Conservation (phyloP, 257 asterid species). For the Salvia miltiorrhiza region DNA sequence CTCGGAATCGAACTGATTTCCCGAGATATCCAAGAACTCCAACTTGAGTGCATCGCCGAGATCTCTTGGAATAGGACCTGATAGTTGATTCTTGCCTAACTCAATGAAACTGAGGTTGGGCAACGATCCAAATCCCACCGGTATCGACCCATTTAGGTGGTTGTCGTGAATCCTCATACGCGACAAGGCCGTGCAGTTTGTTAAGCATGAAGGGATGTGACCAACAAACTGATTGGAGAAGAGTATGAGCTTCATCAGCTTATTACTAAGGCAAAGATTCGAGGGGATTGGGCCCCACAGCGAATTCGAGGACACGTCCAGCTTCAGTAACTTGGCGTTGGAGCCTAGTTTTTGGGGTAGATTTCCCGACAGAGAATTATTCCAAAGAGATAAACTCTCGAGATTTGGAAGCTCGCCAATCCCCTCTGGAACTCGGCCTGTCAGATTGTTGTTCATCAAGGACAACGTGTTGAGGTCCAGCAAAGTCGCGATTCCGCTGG, state of each 20-base stretch:
- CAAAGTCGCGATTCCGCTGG: constrained; percentile 38
- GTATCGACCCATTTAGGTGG: constrained; percentile 74
- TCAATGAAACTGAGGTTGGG: constrained; percentile 67
- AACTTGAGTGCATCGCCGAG: constrained; percentile 53
- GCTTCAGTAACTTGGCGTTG: constrained; percentile 49
- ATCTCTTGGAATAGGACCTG: constrained; percentile 64
- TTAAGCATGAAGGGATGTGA: constrained; percentile 55
- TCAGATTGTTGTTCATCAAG: constrained; percentile 62
- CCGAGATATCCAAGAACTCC: constrained; percentile 60
- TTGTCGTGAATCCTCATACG: constrained; percentile 73
- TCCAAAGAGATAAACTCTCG: constrained; percentile 61
- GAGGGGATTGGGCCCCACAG: constrained; percentile 76
- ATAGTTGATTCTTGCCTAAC: constrained; percentile 54
- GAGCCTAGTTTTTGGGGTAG: constrained; percentile 71
- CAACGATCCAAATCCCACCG: constrained; percentile 64
- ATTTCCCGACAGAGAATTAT: constrained; percentile 75
- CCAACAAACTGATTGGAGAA: constrained; percentile 69
- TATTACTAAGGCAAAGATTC: constrained; percentile 59
- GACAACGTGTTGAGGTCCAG: constrained; percentile 38
- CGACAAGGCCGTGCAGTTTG: constrained; percentile 56
- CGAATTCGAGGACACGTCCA: constrained; percentile 77
- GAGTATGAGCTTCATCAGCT: constrained; percentile 52
- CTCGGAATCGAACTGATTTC: constrained; percentile 47
- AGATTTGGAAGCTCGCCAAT: constrained; percentile 72
- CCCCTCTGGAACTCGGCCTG: constrained; percentile 69